Base-by-base conservation (phyloP, 2,329 filamentous ascomycete genomes). In the Uncinocarpus reesii region DNA sequence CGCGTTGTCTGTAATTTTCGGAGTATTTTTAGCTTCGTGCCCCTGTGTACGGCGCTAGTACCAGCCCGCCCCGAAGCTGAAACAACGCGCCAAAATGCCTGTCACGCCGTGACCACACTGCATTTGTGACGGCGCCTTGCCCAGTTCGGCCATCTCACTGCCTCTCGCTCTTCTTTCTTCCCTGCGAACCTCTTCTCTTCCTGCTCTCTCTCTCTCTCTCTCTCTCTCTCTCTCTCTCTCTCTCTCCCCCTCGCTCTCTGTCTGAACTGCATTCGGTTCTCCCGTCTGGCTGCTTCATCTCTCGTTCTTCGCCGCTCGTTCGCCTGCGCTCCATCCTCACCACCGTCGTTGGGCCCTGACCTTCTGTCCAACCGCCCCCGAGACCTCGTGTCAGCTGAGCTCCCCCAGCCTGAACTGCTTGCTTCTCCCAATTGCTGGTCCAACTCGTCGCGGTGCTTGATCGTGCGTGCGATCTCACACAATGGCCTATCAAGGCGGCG, bases 401-500 rank as follows among this genome's bases (percentile, higher is more conserved):
- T 32, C 5, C 5, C 11, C 29, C 11, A n/a, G 29, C 29, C 15
- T 29, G 29, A 32, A n/a, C 29, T 32, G n/a, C 15, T 42, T 32
- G 24, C 45, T 49, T 47, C 46, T 44, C 26, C 11, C 37, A 43
- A 41, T 7, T 11, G 11, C 26, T 29, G 26, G 26, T 29, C 46
- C 36, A 38, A 31, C 16, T 40, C 26, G 15, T 32, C 42, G 11
- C 16, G 24, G 20, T 31, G 32, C 16, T 37, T n/a, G 31, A 24
- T 35, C 26, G 42, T 41, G 26, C 34, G 23, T 48, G 29, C 44
- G 34, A 31, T 23, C 31, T 49, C 29, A 42, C 28, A 43, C 58
- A 65, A 80, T 80, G 77, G 81, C 81, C 60, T 84, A 84, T 67
- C 77, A 78, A 67, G 77, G 78, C 36, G 44, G 46, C 31, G 46